phyloP scores from a whole-genome alignment of 192 early-diverging fungal genomes.

The Entophlyctis luteolus region DNA sequence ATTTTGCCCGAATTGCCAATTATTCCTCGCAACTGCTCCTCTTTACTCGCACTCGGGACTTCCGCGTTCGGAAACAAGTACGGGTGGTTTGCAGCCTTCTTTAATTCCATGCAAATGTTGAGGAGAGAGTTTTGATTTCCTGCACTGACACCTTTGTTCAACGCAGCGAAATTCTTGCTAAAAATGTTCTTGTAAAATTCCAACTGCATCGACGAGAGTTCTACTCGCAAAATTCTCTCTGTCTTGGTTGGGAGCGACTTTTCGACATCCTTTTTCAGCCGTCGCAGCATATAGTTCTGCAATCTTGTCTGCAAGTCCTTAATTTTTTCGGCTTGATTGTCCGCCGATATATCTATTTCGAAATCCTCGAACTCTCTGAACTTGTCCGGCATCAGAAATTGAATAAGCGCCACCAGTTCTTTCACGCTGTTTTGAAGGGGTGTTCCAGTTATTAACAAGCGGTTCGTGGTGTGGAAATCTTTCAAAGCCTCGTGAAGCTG shows the following conservation, averaged over 20 bases:
- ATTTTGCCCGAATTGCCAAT: slow-evolving; percentile 96
- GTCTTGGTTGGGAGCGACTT: slow-evolving; percentile 93
- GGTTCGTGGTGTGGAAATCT: slow-evolving; percentile 82
- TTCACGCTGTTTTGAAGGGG: slow-evolving; percentile 97
- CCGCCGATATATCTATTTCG: slow-evolving; percentile 71
- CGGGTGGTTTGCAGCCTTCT: slow-evolving; percentile 96
- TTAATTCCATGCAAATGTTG: slow-evolving; percentile 95
- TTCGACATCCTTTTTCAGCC: slow-evolving; percentile 98
- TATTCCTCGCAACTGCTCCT: slow-evolving; percentile 76
- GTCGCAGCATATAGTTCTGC: slow-evolving; percentile 86
- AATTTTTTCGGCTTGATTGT: slow-evolving; percentile 68
- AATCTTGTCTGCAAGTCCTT: slow-evolving; percentile 76
- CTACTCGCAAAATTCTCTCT: slow-evolving; percentile 92
- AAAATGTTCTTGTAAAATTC: slow-evolving; percentile 94
- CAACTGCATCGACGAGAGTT: slow-evolving; percentile 82
- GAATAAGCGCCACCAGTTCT: slow-evolving; percentile 84
- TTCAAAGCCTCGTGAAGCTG: slow-evolving; percentile 89
- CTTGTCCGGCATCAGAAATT: slow-evolving; percentile 89
- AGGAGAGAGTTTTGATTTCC: slow-evolving; percentile 66
- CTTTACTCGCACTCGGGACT: slow-evolving; percentile 45
- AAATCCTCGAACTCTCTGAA: slow-evolving; percentile 68
- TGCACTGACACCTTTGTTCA: slow-evolving; percentile 62
- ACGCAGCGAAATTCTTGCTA: slow-evolving; percentile 84
- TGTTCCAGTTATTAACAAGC: slow-evolving; percentile 95
- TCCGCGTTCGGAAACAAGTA: slow-evolving; percentile 57